Base-by-base conservation (phyloP, 2,329 filamentous ascomycete species). In the Penicillium sp. region DNA sequence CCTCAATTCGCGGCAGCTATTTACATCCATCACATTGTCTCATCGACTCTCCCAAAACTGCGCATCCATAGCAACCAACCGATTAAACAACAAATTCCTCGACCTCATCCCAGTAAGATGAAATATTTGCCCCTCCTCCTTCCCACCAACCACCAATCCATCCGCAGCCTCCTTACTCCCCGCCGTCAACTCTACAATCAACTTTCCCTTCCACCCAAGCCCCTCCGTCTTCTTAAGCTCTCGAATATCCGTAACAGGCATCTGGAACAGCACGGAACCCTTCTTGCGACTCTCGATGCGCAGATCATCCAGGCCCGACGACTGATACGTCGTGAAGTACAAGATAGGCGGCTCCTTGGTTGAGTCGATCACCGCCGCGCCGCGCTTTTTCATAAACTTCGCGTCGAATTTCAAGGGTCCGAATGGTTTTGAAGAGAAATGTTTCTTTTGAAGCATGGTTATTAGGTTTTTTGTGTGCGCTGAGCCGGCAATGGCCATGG, bases 201-300 rank as follows among this genome's bases (percentile, higher is more conserved):
- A 77, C 78, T 92, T 94, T 1, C 87, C 87, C 76, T 95, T 96
- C 91, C 91, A 96, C 0, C 91, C 90, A 37, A 93, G 80, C 0
- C 91, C 91, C 4, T 91, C 91, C 1, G 93, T 79, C 76, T 96
- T 96, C 73, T 87, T 89, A 54, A 96, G 70, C 73, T 93, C 90
- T 52, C 73, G 78, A 47, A 96, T 88, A 16, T 94, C 89, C 0
- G 82, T 82, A 3, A 95, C 83, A 0, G 89, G 82, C 0, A 95
- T 80, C 6, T 83, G 87, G 85, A 90, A 96, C 0, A 85, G 74
- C 0, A 89, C 86, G 58, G 83, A 77, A 24, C 82, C 65, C 41
- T 84, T 80, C 59, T 83, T 79, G 43, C 75, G 73, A 24, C 61
- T 71, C 27, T 87, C 83, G 4, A 86, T 64, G 19, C 82, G 78